Evolutionary conservation across 2,329 filamentous ascomycete genomes (phyloP), one percentile per base, ranked within the genome.

Genomic region (Daldinia sp.): DNA sequence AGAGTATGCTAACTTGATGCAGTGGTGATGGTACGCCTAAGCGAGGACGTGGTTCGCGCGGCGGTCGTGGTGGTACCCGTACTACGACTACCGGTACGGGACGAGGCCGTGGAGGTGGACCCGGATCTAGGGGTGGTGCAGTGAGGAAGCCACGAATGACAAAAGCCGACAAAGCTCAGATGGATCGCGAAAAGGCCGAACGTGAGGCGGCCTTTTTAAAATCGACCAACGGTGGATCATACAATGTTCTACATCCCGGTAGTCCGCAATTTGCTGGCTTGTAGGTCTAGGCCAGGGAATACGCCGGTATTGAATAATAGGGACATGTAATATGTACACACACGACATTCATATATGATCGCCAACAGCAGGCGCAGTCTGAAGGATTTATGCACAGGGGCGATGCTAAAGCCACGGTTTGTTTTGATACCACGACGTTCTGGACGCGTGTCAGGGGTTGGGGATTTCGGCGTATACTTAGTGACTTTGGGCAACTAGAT

Each of bases 101-200:
- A n/a, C 79, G 81, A 49, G 81, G 78, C 19, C 71, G 72, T 11
- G 72, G 71, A 45, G 72, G 72, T 13, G 71, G 70, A 8, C 71
- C 71, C 2, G 70, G 71, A 23, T 92, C 91, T 32, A 85, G 92
- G 39, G 91, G 91, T 52, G 91, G 91, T 43, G 83, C 86, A 9
- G 88, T 90, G 0, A 85, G 93, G 69, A 96, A 96, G 77, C 92
- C 93, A 52, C 89, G 94, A 39, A 89, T 93, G 69, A 95, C 91
- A 35, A 97, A 97, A 76, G 90, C 91, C 34, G 91, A 94, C 74
- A 91, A 92, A 71, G 90, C 91, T 64, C 87, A 90, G 73, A 88
- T 92, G 77, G 92, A 96, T 72, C 85, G 87, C 43, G 92, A 96
- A 76, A 95, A 95, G 79, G 83, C 88, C 5, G 90, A 93, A 67